Evolutionary conservation across 257 asterid species (phyloP).

Genomic region (Plantago major): DNA sequence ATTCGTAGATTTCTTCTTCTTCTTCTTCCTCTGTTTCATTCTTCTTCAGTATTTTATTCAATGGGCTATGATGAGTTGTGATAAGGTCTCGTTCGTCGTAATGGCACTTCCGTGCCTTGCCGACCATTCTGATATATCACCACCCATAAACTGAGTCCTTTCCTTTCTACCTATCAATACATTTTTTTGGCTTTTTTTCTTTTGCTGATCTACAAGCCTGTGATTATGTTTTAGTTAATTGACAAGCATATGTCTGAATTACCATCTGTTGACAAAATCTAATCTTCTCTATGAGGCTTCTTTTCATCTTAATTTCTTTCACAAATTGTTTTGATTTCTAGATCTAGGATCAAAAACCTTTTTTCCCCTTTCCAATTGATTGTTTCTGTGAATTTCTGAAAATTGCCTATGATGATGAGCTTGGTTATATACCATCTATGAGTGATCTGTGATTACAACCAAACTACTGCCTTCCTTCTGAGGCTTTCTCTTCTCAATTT

Average conservation of each 20-base stretch:
- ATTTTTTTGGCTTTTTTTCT: constrained; percentile 3
- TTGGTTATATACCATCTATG: not conserved
- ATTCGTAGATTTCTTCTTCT: too few species aligned
- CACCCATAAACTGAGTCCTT: constrained; percentile 32
- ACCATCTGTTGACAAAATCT: constrained; percentile 2
- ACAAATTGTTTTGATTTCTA: not conserved
- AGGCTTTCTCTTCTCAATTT: not conserved
- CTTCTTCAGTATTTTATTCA: too few species aligned
- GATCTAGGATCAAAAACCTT: not conserved
- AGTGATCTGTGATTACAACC: not conserved
- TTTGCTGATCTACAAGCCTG: not conserved
- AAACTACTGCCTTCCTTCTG: not conserved
- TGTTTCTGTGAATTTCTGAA: not conserved
- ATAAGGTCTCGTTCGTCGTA: constrained; percentile 68
- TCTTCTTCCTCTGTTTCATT: too few species aligned
- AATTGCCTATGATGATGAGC: not conserved
- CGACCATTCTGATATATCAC: constrained; percentile 52
- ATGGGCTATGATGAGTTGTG: constrained; percentile 34
- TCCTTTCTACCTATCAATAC: constrained; percentile 25
- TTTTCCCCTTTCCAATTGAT: not conserved
- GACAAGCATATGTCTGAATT: constrained; percentile 21
- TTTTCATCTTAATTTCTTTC: not conserved
- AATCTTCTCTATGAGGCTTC: constrained; percentile 17
- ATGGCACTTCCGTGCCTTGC: constrained; percentile 46
- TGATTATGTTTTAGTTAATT: constrained; percentile 6